phyloP scores from a whole-genome alignment of 2,329 filamentous ascomycete species.

The Cladosporium sp. region DNA sequence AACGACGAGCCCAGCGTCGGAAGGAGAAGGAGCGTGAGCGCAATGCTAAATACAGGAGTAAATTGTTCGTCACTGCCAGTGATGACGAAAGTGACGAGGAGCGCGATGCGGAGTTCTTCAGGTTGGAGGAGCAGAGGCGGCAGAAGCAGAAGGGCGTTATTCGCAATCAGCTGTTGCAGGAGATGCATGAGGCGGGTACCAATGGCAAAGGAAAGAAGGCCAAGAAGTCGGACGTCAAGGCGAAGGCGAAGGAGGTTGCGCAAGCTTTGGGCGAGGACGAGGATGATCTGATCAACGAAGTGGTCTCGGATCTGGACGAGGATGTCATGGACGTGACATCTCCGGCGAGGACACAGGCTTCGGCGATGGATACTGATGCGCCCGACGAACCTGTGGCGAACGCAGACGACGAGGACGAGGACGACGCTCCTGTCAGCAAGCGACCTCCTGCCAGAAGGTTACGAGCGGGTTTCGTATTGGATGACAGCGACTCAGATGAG shows the following conservation, averaged over 20 bases:
- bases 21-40: slow-evolving; percentile 74
- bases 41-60: slow-evolving; percentile 77
- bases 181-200: slow-evolving; percentile 31
- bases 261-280: slow-evolving; percentile 22
- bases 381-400: slow-evolving; percentile 6
- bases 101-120: slow-evolving; percentile 73
- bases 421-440: slow-evolving; percentile 31
- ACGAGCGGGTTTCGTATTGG: slow-evolving; percentile 47
- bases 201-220: slow-evolving; percentile 34
- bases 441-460: slow-evolving; percentile 36
- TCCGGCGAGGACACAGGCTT: slow-evolving; percentile 5
- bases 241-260: slow-evolving; percentile 24
- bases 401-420: slow-evolving; percentile 13
- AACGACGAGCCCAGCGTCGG: slow-evolving; percentile 61
- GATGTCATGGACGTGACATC: slow-evolving; percentile 20
- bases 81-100: slow-evolving; percentile 89
- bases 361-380: slow-evolving; percentile 13
- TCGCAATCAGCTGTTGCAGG: slow-evolving; percentile 48
- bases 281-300: slow-evolving; percentile 22
- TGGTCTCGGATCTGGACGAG: slow-evolving; percentile 21
- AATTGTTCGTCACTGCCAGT: slow-evolving; percentile 74
- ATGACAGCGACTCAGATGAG: slow-evolving; percentile 38
- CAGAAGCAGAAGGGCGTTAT: slow-evolving; percentile 55
- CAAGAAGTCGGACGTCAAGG: slow-evolving; percentile 24
- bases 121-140: slow-evolving; percentile 67